Base-by-base conservation (phyloP, 139 green algal genomes). In the Tetraselmis striata region DNA sequence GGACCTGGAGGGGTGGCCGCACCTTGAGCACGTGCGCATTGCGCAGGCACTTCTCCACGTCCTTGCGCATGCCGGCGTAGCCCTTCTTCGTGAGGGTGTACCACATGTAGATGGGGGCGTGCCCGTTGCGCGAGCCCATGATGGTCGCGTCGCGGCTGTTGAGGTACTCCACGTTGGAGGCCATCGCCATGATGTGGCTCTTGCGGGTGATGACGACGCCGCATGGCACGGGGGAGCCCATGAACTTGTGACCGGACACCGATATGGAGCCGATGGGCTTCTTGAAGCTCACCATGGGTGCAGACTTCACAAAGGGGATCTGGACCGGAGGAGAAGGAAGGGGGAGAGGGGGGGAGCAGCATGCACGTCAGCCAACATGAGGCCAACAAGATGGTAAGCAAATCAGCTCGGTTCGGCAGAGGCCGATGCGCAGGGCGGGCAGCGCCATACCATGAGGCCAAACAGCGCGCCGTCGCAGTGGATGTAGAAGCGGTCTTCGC, bases 401-500 rank as follows among this genome's bases (percentile, higher is more conserved):
- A n/a, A n/a, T n/a, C n/a, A n/a, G n/a, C n/a, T n/a, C n/a, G n/a
- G n/a, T n/a, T n/a, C n/a, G n/a, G n/a, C n/a, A n/a, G n/a, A n/a
- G n/a, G n/a, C n/a, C n/a, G n/a, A n/a, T n/a, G n/a, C n/a, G n/a
- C n/a, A n/a, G n/a, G n/a, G n/a, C n/a, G n/a, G 45, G 5, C 45
- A 67, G 45, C 11, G 45, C 30, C 87, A 45, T 80, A 91, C 85
- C 90, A 94, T 94, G 77, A 94, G 87, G 58, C 91, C 90, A 79
- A 96, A 96, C 30, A 99, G 92, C 18, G 96, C 96, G 28, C 96
- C 96, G 78, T 99, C 96, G 85, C 95, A 98, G 90, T 99, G 96
- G 83, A 99, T 99, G 90, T 93, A 99, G 84, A 99, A 99, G 27
- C 91, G 89, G 76, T 98, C 93, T 87, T 98, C 92, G 23, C 32